These are phyloP conservation scores for Afroboletus lepidellus DNA, from an alignment of 1,284 basidiomycete genomes.

Conservation along the genomic window DNA sequence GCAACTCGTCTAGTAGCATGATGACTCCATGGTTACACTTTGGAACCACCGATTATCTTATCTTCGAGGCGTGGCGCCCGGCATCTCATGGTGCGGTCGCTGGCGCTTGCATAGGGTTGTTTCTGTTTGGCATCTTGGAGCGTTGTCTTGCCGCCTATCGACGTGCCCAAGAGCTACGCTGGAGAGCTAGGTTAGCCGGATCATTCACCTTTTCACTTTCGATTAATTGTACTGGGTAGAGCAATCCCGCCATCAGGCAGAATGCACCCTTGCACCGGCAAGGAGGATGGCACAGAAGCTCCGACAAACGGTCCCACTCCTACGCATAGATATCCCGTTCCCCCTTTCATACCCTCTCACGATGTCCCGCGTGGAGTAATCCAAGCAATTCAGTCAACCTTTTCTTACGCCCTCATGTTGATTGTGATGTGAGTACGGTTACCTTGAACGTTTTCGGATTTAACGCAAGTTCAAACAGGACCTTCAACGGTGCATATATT, in stretches of 20 bases:
- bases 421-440: conserved; percentile 61
- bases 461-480: conserved; percentile 46
- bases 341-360: conserved; percentile 59
- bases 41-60: conserved; percentile 56
- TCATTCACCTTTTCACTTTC: not conserved
- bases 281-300: conserved; percentile 1
- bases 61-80: conserved; percentile 70
- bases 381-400: conserved; percentile 53
- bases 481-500: conserved; percentile 68
- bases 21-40: conserved; percentile 63
- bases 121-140: conserved; percentile 66
- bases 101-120: conserved; percentile 73
- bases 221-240: conserved; percentile 19
- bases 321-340: conserved; percentile 3
- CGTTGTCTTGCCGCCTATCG: conserved; percentile 62
- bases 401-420: conserved; percentile 67
- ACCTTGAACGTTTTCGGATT: not conserved
- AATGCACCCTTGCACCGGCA: not conserved
- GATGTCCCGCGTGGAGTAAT: conserved; percentile 64
- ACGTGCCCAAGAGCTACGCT: conserved; percentile 50
- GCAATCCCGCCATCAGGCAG: not conserved
- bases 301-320: not conserved
- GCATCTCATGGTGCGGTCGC: conserved; percentile 63
- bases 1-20: conserved; percentile 16
- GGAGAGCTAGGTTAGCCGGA: conserved; percentile 62